A percentile compares a stretch with the other conserved stretches of the same genome.
phyloP scores from a whole-genome alignment of 2,329 filamentous ascomycete species.

The Phyllosticta citrichinensis region DNA sequence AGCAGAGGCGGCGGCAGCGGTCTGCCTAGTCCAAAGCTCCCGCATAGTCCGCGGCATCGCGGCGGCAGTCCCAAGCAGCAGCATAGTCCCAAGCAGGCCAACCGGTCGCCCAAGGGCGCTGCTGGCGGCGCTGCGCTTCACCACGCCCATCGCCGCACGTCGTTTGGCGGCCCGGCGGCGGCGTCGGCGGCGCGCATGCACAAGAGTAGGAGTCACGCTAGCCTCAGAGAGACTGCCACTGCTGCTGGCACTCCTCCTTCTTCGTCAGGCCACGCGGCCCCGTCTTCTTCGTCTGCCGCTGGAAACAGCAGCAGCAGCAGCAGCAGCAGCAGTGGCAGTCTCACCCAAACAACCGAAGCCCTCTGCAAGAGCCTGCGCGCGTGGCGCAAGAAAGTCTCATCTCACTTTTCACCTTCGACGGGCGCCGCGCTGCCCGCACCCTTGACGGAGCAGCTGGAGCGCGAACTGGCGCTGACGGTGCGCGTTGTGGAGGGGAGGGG shows the following conservation, averaged over 20 bases:
- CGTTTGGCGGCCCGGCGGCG: background rate
- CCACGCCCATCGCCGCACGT: background rate
- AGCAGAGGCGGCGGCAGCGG: background rate
- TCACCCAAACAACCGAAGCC: conserved; percentile 37
- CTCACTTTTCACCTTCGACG: conserved; percentile 36
- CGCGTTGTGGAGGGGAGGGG: conserved; percentile 24
- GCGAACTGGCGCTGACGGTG: conserved; percentile 43
- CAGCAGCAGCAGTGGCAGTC: background rate
- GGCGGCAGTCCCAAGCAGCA: background rate
- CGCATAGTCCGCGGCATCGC: background rate
- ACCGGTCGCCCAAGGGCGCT: background rate
- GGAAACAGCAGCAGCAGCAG: background rate
- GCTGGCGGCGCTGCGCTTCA: background rate
- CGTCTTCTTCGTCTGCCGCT: too few species aligned
- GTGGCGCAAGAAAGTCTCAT: conserved; percentile 49
- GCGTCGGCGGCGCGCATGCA: background rate
- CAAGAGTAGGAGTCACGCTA: conserved; percentile 5
- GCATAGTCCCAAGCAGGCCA: conserved; percentile 3
- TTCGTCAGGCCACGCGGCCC: background rate
- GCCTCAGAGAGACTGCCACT: background rate
- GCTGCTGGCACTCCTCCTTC: background rate
- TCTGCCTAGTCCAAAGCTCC: background rate
- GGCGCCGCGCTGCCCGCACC: conserved; percentile 23
- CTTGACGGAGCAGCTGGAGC: conserved; percentile 43
- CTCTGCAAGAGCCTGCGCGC: conserved; percentile 47